Conservation (phyloP, 2,329 filamentous ascomycete genomes). For the Juglanconis juglandina region DNA sequence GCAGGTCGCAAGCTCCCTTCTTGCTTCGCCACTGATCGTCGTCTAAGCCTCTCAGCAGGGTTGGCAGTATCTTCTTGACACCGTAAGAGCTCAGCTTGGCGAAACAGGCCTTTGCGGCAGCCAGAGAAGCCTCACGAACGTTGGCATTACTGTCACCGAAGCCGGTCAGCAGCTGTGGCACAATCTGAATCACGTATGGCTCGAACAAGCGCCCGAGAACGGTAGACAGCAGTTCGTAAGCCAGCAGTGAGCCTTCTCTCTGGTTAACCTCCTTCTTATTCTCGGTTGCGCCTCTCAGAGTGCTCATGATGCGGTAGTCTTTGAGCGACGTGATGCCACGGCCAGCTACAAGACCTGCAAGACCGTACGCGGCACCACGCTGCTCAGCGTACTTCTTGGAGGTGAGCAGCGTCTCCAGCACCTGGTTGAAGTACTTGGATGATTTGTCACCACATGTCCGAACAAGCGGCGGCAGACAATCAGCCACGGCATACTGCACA, state of each 20-base stretch:
- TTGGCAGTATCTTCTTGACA: constrained; percentile 91
- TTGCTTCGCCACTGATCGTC: constrained; percentile 98
- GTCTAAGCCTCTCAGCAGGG: constrained; percentile 84
- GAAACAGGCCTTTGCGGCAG: constrained; percentile 92
- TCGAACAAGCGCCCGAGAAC: constrained; percentile 88
- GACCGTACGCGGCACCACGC: constrained; percentile 88
- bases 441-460: constrained; percentile 75
- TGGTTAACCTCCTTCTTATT: constrained; percentile 92
- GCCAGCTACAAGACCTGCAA: constrained; percentile 87
- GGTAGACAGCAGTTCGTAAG: constrained; percentile 84
- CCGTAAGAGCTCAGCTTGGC: constrained; percentile 90
- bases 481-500: constrained; percentile 93
- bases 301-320: constrained; percentile 82
- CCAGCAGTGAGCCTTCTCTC: constrained; percentile 82
- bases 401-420: constrained; percentile 77
- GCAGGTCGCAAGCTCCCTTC: constrained; percentile 92
- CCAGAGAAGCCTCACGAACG: constrained; percentile 88
- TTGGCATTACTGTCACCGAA: constrained; percentile 88
- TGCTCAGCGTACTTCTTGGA: constrained; percentile 91
- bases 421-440: constrained; percentile 73
- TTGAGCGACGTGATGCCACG: constrained; percentile 77
- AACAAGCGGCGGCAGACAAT: constrained; percentile 89
- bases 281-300: constrained; percentile 77
- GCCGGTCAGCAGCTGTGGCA: constrained; percentile 81
- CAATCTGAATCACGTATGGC: constrained; percentile 92